Evolutionary conservation across 805 yeast genomes (phyloP).

Genomic region (Soucietia sequanensis): DNA sequence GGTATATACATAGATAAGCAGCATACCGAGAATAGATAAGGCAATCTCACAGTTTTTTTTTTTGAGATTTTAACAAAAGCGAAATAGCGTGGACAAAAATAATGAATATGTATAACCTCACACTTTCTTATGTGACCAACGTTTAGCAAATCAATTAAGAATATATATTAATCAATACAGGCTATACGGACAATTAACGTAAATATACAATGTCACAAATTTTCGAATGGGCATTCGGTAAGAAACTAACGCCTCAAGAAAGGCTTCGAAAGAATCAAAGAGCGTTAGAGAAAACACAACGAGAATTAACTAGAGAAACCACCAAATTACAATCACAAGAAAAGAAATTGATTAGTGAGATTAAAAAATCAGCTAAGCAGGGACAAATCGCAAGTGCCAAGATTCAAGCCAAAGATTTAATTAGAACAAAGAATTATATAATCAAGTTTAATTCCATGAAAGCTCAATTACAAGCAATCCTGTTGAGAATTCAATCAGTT

Average conservation of each 20-base stretch:
- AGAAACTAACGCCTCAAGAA: constrained; percentile 91
- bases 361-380: constrained; percentile 85
- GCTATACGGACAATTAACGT: not conserved
- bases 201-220: constrained; percentile 23
- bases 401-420: constrained; percentile 93
- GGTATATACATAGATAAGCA: no score
- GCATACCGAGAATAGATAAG: no score
- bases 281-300: constrained; percentile 88
- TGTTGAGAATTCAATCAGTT: constrained; percentile 87
- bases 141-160: no score
- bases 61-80: no score
- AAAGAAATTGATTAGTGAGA: constrained; percentile 79
- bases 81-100: no score
- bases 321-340: constrained; percentile 87
- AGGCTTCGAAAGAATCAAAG: constrained; percentile 92
- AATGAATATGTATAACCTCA: no score
- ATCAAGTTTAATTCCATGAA: constrained; percentile 90
- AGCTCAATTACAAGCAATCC: constrained; percentile 93
- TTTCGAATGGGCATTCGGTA: constrained; percentile 95
- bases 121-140: no score
- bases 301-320: constrained; percentile 89
- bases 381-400: constrained; percentile 89
- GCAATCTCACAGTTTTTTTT: no score
- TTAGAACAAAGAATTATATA: constrained; percentile 79
- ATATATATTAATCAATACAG: no score